Percentiles rank a stretch among this genome's conserved stretches.
phyloP scores from a whole-genome alignment of 306 rosid species.

The Delonix regia region DNA sequence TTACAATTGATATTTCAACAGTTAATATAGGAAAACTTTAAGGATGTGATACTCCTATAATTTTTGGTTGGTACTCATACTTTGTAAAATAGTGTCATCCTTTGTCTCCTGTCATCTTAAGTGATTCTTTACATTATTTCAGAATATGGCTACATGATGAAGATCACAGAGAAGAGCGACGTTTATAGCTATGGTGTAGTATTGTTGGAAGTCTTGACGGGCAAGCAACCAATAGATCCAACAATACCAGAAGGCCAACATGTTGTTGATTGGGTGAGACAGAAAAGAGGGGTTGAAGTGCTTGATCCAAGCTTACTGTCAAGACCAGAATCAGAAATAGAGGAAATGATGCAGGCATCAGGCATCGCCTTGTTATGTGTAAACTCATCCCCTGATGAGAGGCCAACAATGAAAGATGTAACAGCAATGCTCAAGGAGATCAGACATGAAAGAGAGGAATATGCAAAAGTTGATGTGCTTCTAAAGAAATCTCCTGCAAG shows the following conservation, averaged over 20 bases:
- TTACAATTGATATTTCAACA: background rate
- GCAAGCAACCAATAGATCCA: slow-evolving; percentile 99
- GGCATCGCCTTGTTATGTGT: slow-evolving; percentile 93
- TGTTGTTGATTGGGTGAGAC: slow-evolving; percentile 93
- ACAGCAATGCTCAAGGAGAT: slow-evolving; percentile 90
- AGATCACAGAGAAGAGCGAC: slow-evolving; percentile 68
- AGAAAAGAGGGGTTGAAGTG: slow-evolving; percentile 68
- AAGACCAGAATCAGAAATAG: slow-evolving; percentile 78
- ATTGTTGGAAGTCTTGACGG: slow-evolving; percentile 80
- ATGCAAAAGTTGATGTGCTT: slow-evolving; percentile 84
- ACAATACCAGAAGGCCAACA: slow-evolving; percentile 87
- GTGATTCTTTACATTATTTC: slow-evolving; percentile 35
- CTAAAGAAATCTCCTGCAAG: slow-evolving; percentile 72
- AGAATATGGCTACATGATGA: slow-evolving; percentile 96
- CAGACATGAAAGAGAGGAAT: slow-evolving; percentile 82
- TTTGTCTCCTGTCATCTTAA: background rate
- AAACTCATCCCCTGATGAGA: slow-evolving; percentile 76
- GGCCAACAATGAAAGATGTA: slow-evolving; percentile 95
- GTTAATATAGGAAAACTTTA: background rate
- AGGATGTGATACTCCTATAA: background rate
- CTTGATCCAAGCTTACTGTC: slow-evolving; percentile 68
- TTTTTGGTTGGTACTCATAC: background rate
- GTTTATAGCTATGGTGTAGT: slow-evolving; percentile 91
- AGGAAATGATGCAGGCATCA: slow-evolving; percentile 85
- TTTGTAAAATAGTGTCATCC: background rate